Evolutionary conservation across 2,329 filamentous ascomycete genomes (phyloP), one percentile per base, ranked within the genome.

Genomic region (Graphilbum sp.): DNA sequence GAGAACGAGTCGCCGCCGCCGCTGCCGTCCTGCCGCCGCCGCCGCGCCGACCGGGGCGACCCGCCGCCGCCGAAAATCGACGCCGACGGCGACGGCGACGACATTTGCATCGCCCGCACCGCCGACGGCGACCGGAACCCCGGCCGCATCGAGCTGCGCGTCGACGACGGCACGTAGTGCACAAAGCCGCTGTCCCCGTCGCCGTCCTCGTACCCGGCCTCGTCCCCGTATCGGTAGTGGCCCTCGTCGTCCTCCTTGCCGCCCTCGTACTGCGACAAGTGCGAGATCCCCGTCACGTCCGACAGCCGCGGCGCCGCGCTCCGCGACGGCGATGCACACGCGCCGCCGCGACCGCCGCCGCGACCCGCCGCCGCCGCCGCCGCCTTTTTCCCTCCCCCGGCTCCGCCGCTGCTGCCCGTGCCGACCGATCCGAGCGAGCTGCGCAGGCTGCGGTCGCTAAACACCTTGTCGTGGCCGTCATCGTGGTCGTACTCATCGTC

Each of bases 21-120:
- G 20, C 36, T 30, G 27, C 36, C 17, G 16, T n/a, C 11, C 13
- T 17, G 9, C 11, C 17, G 2, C n/a, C 43, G 46, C 20, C 64
- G 64, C 43, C 69, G 71, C n/a, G 0, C 29, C 16, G 70, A 69
- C 10, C 69, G 63, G 7, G 70, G 64, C 3, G 72, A 70, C n/a
- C 63, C 12, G 23, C 23, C 66, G 18, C 58, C 53, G 29, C 55
- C 54, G 35, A 61, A 56, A n/a, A 38, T n/a, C n/a, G n/a, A n/a
- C n/a, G n/a, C 58, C 0, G 74, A 76, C 0, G 66, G 60, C 0
- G 73, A 61, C 0, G 76, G 78, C 0, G 77, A 81, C 2, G 69
- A 68, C 74, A 84, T 79, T 46, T 84, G 79, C 57, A 83, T 66
- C 1, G 75, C 75, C 36, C 74, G 72, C 8, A 83, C 71, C 12